These are phyloP conservation scores for Kodamaea sagamina DNA, from an alignment of 805 yeast species.

Conservation along the genomic window DNA sequence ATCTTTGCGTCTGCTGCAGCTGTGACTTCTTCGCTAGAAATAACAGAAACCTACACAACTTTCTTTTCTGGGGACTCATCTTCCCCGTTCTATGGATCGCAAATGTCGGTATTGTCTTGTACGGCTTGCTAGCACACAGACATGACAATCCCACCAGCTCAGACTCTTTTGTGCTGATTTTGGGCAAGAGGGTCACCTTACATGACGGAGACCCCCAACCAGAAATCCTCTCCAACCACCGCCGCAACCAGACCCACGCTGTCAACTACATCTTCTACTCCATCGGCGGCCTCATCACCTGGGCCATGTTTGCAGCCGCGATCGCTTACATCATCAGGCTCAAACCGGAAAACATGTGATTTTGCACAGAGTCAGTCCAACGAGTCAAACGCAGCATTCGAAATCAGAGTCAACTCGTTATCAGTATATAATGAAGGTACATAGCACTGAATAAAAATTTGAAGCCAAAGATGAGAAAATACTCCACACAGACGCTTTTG, in stretches of 20 bases:
- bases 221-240: neutral
- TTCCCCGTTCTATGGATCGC: conserved; percentile 25
- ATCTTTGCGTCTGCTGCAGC: conserved; percentile 10
- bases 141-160: conserved; percentile 12
- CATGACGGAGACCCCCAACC: neutral
- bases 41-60: conserved; percentile 1
- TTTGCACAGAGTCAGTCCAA: conserved; percentile 2
- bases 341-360: conserved; percentile 2
- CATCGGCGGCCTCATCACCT: conserved; percentile 2
- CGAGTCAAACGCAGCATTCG: conserved; percentile 2
- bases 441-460: neutral
- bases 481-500: conserved; percentile 37
- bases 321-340: neutral
- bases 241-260: neutral
- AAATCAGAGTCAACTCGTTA: conserved; percentile 7
- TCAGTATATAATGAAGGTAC: conserved; percentile 19
- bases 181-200: conserved; percentile 11
- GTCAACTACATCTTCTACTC: conserved; percentile 4
- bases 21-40: conserved; percentile 8
- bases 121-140: neutral
- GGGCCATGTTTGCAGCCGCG: conserved; percentile 9
- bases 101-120: conserved; percentile 11
- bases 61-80: conserved; percentile 20
- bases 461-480: conserved; percentile 19
- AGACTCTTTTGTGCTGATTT: conserved; percentile 14